Conservation (phyloP, 805 yeast genomes). For the Kodamaea lidongshanica region DNA sequence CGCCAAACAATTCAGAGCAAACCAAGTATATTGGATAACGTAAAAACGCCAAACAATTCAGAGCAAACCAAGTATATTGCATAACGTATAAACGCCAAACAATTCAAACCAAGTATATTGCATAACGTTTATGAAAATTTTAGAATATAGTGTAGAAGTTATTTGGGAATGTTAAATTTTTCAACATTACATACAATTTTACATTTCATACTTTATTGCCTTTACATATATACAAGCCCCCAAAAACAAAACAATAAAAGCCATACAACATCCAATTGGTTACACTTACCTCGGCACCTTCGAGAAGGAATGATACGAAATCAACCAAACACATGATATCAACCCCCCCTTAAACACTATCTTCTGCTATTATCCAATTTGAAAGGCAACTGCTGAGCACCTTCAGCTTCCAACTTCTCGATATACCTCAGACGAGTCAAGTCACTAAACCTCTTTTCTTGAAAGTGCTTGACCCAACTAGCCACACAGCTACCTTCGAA, state of each 20-base stretch:
- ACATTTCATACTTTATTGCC: too few relatives aligned
- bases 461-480: slow-evolving; percentile 86
- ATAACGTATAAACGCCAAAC: too few relatives aligned
- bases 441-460: slow-evolving; percentile 80
- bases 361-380: slow-evolving; percentile 20
- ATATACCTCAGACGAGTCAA: slow-evolving; percentile 61
- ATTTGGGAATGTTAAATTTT: too few relatives aligned
- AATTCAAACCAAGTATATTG: too few relatives aligned
- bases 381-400: slow-evolving; percentile 38
- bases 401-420: slow-evolving; percentile 64
- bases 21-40: too few relatives aligned
- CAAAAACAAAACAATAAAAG: background rate
- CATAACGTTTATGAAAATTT: too few relatives aligned
- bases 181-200: too few relatives aligned
- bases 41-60: too few relatives aligned
- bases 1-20: too few relatives aligned
- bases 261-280: background rate
- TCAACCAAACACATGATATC: background rate
- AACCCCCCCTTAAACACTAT: background rate
- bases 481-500: slow-evolving; percentile 75
- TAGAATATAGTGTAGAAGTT: too few relatives aligned
- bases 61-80: too few relatives aligned
- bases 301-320: background rate
- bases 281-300: background rate
- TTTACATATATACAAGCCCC: background rate